phyloP scores from a whole-genome alignment of 805 yeast species.

The Candida jianshihensis region DNA sequence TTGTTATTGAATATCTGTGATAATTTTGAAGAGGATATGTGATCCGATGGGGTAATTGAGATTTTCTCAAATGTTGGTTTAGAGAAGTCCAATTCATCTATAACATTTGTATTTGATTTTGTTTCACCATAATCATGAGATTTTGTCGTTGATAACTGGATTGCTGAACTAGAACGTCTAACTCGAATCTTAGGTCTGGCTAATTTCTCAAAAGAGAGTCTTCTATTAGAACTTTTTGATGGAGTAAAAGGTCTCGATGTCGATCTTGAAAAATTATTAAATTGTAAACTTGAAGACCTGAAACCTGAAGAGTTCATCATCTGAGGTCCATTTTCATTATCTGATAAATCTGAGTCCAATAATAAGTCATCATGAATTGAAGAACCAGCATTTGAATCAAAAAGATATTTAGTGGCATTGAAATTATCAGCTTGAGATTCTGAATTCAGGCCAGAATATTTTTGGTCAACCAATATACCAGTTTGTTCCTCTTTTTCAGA shows the following conservation, averaged over 20 bases:
- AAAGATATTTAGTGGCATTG: slow-evolving; percentile 12
- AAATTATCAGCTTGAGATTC: slow-evolving; percentile 9
- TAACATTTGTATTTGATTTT: no score
- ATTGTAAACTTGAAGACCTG: slow-evolving; percentile 24
- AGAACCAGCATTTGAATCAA: slow-evolving; percentile 17
- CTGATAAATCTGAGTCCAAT: slow-evolving; percentile 27
- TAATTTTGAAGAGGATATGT: slow-evolving; percentile 26
- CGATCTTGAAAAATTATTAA: slow-evolving; percentile 9
- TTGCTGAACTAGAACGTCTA: slow-evolving; percentile 13
- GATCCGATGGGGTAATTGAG: not conserved
- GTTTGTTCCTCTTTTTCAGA: slow-evolving; percentile 3
- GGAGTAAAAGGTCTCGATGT: slow-evolving; percentile 10
- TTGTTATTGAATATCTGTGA: slow-evolving; percentile 39
- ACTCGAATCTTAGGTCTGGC: slow-evolving; percentile 8
- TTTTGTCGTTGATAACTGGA: slow-evolving; percentile 6
- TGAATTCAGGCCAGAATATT: slow-evolving; percentile 19
- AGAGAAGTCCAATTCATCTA: no score
- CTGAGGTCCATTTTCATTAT: slow-evolving; percentile 29
- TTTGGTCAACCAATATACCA: slow-evolving; percentile 19
- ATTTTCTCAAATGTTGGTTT: no score
- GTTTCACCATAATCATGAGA: no score
- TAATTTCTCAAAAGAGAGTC: slow-evolving; percentile 16
- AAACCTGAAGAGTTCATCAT: slow-evolving; percentile 36
- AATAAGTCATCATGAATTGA: slow-evolving; percentile 24
- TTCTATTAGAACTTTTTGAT: slow-evolving; percentile 10